phyloP scores from a whole-genome alignment of 495 filamentous ascomycete species.

The Penicillium crystallinum region DNA sequence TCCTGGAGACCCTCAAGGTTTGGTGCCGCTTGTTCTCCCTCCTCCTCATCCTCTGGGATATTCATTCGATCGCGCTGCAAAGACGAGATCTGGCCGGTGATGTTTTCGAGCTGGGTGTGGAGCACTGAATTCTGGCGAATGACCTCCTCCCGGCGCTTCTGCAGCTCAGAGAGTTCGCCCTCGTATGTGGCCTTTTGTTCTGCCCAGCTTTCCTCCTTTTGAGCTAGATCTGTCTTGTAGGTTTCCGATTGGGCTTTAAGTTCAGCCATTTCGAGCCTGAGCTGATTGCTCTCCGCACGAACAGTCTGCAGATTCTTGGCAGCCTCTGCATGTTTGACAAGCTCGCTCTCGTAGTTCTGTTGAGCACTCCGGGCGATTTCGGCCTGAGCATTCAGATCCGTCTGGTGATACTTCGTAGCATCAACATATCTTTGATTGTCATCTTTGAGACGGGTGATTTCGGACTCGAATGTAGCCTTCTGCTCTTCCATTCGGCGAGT shows the following conservation, averaged over 20 bases:
- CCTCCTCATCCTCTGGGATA: constrained; percentile 33
- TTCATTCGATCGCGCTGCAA: constrained; percentile 67
- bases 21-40: constrained; percentile 36
- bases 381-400: constrained; percentile 87
- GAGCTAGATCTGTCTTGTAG: constrained; percentile 65
- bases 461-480: constrained; percentile 63
- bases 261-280: constrained; percentile 69
- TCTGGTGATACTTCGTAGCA: constrained; percentile 74
- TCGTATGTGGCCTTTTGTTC: constrained; percentile 76
- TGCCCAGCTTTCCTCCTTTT: constrained; percentile 82
- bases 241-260: constrained; percentile 75
- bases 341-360: constrained; percentile 88
- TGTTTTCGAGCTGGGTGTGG: constrained; percentile 79
- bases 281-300: constrained; percentile 71
- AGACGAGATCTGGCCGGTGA: constrained; percentile 68
- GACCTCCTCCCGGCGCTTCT: constrained; percentile 71
- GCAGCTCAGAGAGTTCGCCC: constrained; percentile 72
- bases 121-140: constrained; percentile 81
- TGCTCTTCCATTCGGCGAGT: constrained; percentile 73
- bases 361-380: constrained; percentile 90
- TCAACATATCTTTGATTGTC: constrained; percentile 75
- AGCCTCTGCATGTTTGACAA: constrained; percentile 91
- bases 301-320: constrained; percentile 73
- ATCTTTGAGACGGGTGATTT: constrained; percentile 78
- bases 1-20: constrained; percentile 74